Conservation (phyloP, 1,284 basidiomycete genomes). For the Xerocomus minutiporus region DNA sequence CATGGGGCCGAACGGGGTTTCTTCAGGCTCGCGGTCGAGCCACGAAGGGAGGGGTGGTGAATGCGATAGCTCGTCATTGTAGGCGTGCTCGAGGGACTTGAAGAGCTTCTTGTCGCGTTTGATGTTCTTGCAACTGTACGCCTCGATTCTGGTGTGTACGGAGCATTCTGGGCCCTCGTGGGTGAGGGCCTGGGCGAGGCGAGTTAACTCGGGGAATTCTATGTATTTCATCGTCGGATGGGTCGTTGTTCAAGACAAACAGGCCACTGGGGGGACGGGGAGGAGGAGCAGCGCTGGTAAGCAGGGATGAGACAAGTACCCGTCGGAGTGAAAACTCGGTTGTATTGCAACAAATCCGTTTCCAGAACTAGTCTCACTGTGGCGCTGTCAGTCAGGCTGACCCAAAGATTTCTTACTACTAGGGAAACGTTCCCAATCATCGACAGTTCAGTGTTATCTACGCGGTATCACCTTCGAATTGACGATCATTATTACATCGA, state of each 20-base stretch:
- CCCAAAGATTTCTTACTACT: too few species aligned
- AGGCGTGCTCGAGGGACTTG: constrained; percentile 84
- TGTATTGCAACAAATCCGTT: neutral
- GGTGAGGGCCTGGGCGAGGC: constrained; percentile 78
- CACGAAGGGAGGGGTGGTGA: constrained; percentile 68
- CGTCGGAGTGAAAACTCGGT: constrained; percentile 20
- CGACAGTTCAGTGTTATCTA: neutral
- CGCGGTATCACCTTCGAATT: neutral
- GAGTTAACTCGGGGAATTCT: constrained; percentile 76
- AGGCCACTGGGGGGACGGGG: neutral
- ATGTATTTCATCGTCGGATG: constrained; percentile 78
- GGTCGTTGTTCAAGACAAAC: neutral
- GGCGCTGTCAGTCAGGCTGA: neutral
- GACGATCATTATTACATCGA: neutral
- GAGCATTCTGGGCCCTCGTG: constrained; percentile 86
- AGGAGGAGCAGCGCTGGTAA: neutral
- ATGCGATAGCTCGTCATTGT: constrained; percentile 71
- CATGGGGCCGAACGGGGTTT: constrained; percentile 76
- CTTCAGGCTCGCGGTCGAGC: constrained; percentile 66
- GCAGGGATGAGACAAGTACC: neutral
- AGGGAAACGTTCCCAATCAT: too few species aligned
- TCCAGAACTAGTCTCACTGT: too few species aligned
- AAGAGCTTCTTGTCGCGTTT: constrained; percentile 96
- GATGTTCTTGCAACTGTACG: constrained; percentile 97
- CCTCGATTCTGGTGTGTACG: constrained; percentile 91